Base-by-base conservation (phyloP, 257 asterid genomes). In the Knoxia roxburghii region DNA sequence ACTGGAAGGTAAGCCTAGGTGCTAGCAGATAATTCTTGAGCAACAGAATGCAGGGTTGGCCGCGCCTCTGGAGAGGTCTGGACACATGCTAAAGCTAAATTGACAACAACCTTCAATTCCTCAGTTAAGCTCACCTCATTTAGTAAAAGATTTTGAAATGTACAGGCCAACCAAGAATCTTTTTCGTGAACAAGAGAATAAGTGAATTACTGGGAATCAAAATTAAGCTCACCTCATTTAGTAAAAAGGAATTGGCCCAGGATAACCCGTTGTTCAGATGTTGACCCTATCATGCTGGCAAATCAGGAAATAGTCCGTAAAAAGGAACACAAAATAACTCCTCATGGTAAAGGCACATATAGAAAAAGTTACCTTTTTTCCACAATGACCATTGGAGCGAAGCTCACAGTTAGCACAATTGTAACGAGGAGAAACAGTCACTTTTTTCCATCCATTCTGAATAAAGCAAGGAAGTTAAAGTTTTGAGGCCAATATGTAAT, bases 321-420 rank as follows among this genome's bases (percentile, higher is more conserved):
- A 4, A 45, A 72, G 29, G 11, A 58, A 29, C 7, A 7, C 14
- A 50, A 21, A 48, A 52, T n/a, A 52, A 67, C 10, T 65, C 56
- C 58, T 37, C 62, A 70, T 11, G 71, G 23, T 20, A 21, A 43
- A 3, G 57, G 9, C 8, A 32, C 15, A 39, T 24, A 15, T 17
- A 35, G 39, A 40, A 48, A 56, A 55, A 24, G 58, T 76, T 80
- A 89, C 96, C 96, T 80, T 78, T 70, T 85, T 78, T 91, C 94
- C 60, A 79, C 71, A 65, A 89, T 81, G 70, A 84, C 84, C 95
- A 91, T 87, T 17, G 98, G n/a, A 91, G 39, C 95, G 98, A 68
- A 91, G 95, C 85, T 91, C 98, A 61, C 96, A 91, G 77, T 89
- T 91, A 0, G 90, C 90, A 39, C 85, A 91, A 59, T 96, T 91